These are phyloP conservation scores for Basipetospora chlamydospora DNA, from an alignment of 2,329 filamentous ascomycete species.

Conservation along the genomic window DNA sequence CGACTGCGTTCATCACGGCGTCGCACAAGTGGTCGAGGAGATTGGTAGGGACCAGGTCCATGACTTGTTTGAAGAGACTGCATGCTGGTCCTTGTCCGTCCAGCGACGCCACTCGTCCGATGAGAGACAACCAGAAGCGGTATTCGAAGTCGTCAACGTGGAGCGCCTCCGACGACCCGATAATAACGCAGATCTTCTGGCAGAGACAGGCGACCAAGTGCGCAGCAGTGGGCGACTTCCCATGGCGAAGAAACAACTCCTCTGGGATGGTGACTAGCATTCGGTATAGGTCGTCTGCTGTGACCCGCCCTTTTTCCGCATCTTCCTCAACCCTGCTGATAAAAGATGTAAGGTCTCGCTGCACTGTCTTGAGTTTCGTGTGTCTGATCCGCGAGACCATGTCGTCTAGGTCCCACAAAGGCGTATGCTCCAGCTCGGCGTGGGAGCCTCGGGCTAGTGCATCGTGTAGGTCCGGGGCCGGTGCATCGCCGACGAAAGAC, in stretches of 20 bases:
- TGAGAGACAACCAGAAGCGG: conserved; percentile 7
- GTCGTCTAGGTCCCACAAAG: not conserved
- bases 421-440: too few species aligned
- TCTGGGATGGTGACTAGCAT: conserved; percentile 4
- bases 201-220: conserved; percentile 4
- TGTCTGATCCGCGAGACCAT: not conserved
- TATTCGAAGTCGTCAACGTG: conserved; percentile 3
- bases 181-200: conserved; percentile 3
- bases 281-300: conserved; percentile 6
- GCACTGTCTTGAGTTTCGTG: conserved; percentile 1
- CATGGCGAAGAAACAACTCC: not conserved
- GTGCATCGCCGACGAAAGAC: too few species aligned
- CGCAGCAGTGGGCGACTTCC: not conserved
- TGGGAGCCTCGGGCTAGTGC: too few species aligned
- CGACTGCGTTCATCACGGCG: too few species aligned
- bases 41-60: conserved; percentile 4
- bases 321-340: conserved; percentile 3
- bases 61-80: conserved; percentile 2
- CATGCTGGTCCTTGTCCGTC: conserved; percentile 5
- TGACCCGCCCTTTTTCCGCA: conserved; percentile 6
- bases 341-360: conserved; percentile 1
- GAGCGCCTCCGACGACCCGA: conserved; percentile 4
- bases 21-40: not conserved
- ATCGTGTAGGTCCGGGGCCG: too few species aligned
- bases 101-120: conserved; percentile 2